phyloP scores from a whole-genome alignment of 441 rosid species.

The Codiaeum variegatum region DNA sequence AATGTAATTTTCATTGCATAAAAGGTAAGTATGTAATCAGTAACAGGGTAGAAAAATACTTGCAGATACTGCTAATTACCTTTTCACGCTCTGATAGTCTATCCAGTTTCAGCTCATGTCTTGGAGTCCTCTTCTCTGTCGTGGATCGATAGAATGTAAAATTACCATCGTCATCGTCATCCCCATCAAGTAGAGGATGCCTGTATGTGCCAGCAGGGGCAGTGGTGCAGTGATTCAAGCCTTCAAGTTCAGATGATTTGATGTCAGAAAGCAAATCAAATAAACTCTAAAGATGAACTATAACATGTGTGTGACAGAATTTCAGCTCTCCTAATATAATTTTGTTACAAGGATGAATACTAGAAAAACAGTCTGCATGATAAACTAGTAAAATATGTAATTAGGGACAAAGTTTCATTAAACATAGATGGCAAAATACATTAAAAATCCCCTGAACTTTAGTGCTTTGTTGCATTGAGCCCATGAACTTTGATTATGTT shows the following conservation, averaged over 20 bases:
- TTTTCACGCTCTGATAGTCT: slow-evolving; percentile 75
- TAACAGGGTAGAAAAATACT: slow-evolving; percentile 3
- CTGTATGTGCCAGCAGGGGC: slow-evolving; percentile 40
- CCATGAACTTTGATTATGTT: no score
- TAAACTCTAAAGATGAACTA: slow-evolving; percentile 6
- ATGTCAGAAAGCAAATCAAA: slow-evolving; percentile 25
- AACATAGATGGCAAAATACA: no score
- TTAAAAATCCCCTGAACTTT: no score
- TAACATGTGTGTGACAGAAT: background rate
- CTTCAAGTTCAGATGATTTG: slow-evolving; percentile 42
- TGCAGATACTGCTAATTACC: slow-evolving; percentile 37
- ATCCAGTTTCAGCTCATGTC: slow-evolving; percentile 62
- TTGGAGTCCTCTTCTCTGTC: slow-evolving; percentile 53
- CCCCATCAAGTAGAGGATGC: slow-evolving; percentile 40
- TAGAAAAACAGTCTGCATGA: background rate
- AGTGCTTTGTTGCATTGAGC: no score
- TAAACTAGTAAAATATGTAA: background rate
- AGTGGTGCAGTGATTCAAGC: slow-evolving; percentile 56
- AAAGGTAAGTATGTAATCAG: slow-evolving; percentile 2
- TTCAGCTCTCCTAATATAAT: background rate
- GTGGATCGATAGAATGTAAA: slow-evolving; percentile 54
- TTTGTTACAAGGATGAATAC: background rate
- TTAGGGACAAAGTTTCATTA: background rate
- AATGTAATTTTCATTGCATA: background rate
- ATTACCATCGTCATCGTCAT: slow-evolving; percentile 45